Evolutionary conservation across 371 early-diverging fungal species (phyloP).

Genomic region (Syncephalastrum monosporum): DNA sequence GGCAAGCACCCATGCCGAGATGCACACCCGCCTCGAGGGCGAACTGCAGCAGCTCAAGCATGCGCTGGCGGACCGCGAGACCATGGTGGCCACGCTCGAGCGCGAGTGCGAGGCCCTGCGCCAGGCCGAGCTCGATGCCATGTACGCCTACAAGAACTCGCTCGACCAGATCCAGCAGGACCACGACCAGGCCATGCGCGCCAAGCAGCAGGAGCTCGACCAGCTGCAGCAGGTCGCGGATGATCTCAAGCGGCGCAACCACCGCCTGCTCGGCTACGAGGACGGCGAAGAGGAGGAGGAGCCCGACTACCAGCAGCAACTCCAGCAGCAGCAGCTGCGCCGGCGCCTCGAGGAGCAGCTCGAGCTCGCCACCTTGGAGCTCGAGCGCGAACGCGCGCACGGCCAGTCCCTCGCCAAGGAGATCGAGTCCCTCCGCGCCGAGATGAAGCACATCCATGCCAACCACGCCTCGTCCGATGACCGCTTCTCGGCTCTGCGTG

Average conservation of each 20-base stretch:
- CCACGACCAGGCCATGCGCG: slow-evolving; percentile 5
- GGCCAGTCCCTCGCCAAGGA: slow-evolving; percentile 20
- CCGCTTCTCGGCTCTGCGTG: slow-evolving; percentile 21
- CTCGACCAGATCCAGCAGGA: slow-evolving; percentile 19
- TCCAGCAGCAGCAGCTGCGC: slow-evolving; percentile 28
- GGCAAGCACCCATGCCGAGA: slow-evolving; percentile 12
- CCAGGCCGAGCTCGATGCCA: slow-evolving; percentile 29
- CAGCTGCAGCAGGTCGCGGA: slow-evolving; percentile 17
- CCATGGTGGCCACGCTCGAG: slow-evolving; percentile 29
- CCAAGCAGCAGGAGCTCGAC: slow-evolving; percentile 12
- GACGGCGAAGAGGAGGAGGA: slow-evolving; percentile 18
- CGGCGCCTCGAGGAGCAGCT: slow-evolving; percentile 42
- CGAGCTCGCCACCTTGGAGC: slow-evolving; percentile 31
- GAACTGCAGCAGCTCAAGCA: slow-evolving; percentile 14
- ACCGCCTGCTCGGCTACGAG: slow-evolving; percentile 8
- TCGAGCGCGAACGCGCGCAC: slow-evolving; percentile 26
- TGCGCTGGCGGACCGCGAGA: slow-evolving; percentile 23
- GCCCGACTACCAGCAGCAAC: not conserved
- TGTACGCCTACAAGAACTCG: slow-evolving; percentile 32
- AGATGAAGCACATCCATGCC: slow-evolving; percentile 19
- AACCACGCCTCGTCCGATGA: slow-evolving; percentile 16
- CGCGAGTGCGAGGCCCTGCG: slow-evolving; percentile 42
- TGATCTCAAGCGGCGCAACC: slow-evolving; percentile 27
- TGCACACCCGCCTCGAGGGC: slow-evolving; percentile 5
- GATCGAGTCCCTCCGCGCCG: slow-evolving; percentile 18